phyloP scores from a whole-genome alignment of 768 basidiomycete genomes.

The Termitomyces eurrhizus region DNA sequence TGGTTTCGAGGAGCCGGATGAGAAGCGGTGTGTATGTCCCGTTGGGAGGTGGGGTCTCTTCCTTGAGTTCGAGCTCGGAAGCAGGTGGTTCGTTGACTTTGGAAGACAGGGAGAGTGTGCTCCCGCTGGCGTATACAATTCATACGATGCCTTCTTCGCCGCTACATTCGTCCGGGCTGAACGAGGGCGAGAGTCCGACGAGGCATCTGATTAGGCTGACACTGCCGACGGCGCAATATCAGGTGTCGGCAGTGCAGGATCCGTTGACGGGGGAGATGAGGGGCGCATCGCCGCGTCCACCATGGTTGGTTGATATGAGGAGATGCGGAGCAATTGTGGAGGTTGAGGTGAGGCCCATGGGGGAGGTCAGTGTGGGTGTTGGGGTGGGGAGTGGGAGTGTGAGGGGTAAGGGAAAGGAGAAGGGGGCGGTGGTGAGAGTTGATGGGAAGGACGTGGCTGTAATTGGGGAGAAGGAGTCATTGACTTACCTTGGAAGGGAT shows the following conservation, averaged over 20 bases:
- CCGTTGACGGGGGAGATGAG: constrained; percentile 73
- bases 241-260: constrained; percentile 71
- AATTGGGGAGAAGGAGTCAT: constrained; percentile 70
- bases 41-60: constrained; percentile 16
- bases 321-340: constrained; percentile 48
- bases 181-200: constrained; percentile 43
- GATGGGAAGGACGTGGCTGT: constrained; percentile 55
- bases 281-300: constrained; percentile 57
- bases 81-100: neutral
- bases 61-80: neutral
- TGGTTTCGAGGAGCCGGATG: constrained; percentile 41
- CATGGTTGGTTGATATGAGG: constrained; percentile 68
- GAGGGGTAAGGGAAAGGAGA: constrained; percentile 19
- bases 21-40: constrained; percentile 31
- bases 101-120: constrained; percentile 21
- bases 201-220: constrained; percentile 77
- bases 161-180: constrained; percentile 66
- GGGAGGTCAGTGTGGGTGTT: constrained; percentile 18
- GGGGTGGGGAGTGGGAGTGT: constrained; percentile 29
- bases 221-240: constrained; percentile 80
- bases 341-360: constrained; percentile 49
- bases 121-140: constrained; percentile 57
- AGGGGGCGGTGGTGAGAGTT: constrained; percentile 26
- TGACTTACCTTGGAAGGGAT: constrained; percentile 68
- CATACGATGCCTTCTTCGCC: constrained; percentile 82